Evolutionary conservation across 1,284 basidiomycete species (phyloP), one percentile per base, ranked within the genome.

Genomic region (Tausonia pullulans): DNA sequence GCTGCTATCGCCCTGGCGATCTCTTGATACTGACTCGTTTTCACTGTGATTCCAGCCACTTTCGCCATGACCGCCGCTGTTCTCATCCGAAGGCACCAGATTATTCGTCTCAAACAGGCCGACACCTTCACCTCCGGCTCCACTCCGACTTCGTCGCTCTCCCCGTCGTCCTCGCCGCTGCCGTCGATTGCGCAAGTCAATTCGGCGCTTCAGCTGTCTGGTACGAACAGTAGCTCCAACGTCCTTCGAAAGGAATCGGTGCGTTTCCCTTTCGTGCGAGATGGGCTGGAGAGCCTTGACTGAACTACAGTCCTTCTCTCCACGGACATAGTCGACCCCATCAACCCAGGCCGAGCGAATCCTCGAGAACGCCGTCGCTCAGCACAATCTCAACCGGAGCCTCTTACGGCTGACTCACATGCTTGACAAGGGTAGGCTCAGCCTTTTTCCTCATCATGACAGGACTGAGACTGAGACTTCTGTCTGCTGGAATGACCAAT

Each of bases 21-120:
- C 44, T 27, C 27, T 27, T 27, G 27, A 27, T 27, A 27, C 2
- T 27, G 27, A 27, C 8, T 16, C 58, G 11, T 41, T 40, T 61
- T 66, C 60, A 61, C 48, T 53, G 53, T 13, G 11, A 40, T 14
- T 10, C 27, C 62, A 77, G 76, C 95, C 2, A 97, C 95, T 0
- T 98, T 98, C 74, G 95, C 91, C 5, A 98, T 98, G 96, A 85
- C 88, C 13, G 90, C 94, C 2, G 94, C 95, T 0, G 85, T 89
- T 67, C 81, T 99, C 40, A 81, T 98, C 0, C 82, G 96, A 44
- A 79, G 95, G 44, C 88, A 87, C 71, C 92, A 97, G 75, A 79
- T 94, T 52, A 81, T 97, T n/a, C 77, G 83, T 14, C 79, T 81
- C 27, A 90, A 89, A 0, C 75, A 87, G 61, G 81, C 83, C 2